Conservation (phyloP, 2,329 filamentous ascomycete species). For the Exophiala phaeomuriformis region DNA sequence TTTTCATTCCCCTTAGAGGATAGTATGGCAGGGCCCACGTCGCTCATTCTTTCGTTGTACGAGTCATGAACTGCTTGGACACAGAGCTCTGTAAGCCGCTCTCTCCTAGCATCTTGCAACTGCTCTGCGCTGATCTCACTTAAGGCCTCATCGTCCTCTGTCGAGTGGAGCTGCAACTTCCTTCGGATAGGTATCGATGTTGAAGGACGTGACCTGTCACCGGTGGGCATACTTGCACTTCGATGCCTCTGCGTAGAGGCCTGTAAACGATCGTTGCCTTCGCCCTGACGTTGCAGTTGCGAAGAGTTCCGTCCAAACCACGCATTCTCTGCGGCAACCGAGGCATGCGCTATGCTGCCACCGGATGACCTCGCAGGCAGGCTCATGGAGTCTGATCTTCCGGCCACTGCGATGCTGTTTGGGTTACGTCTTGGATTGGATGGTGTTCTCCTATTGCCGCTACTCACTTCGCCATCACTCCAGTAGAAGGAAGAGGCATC, state of each 20-base stretch:
- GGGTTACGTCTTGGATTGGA: conserved; percentile 8
- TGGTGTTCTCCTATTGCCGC: neutral
- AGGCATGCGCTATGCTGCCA: conserved; percentile 4
- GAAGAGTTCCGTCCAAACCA: conserved; percentile 16
- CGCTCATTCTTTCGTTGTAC: conserved; percentile 16
- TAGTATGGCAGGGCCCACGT: conserved; percentile 6
- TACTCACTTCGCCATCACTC: conserved; percentile 14
- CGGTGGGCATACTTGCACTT: conserved; percentile 18
- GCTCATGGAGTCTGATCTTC: conserved; percentile 20
- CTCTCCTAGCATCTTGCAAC: conserved; percentile 9
- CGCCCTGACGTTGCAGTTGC: conserved; percentile 2
- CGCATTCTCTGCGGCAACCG: conserved; percentile 10
- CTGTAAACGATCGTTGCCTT: neutral
- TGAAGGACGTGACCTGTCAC: neutral
- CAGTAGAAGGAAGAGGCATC: conserved; percentile 23
- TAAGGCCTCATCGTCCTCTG: conserved; percentile 14
- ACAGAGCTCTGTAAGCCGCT: conserved; percentile 17
- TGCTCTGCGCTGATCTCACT: conserved; percentile 17
- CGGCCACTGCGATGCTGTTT: conserved; percentile 25
- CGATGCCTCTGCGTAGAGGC: conserved; percentile 1
- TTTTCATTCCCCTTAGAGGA: neutral
- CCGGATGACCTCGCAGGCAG: conserved; percentile 10
- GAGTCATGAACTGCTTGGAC: conserved; percentile 6
- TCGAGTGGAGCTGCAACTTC: conserved; percentile 1
- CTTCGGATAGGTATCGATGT: neutral